Evolutionary conservation across 1,139 yeast genomes (phyloP).

Genomic region (Spathaspora jeffriesii): DNA sequence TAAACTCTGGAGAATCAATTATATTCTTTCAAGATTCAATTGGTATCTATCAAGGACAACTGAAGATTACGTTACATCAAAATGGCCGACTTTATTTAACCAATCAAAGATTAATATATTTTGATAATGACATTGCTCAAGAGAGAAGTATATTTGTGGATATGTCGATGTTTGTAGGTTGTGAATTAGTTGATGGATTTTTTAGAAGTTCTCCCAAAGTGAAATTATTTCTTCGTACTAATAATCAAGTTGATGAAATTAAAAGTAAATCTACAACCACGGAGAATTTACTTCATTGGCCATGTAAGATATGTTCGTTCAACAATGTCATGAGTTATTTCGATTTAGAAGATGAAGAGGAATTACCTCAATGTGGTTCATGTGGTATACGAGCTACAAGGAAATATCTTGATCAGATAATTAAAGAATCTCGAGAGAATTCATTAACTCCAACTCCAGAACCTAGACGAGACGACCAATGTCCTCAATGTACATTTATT

Average conservation of each 20-base stretch:
- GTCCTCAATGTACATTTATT: slow-evolving; percentile 82
- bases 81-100: slow-evolving; percentile 81
- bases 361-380: slow-evolving; percentile 61
- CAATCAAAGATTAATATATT: slow-evolving; percentile 67
- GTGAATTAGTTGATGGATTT: slow-evolving; percentile 62
- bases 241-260: neutral
- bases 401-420: slow-evolving; percentile 12
- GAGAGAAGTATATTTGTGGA: slow-evolving; percentile 49
- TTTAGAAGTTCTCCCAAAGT: slow-evolving; percentile 81
- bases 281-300: slow-evolving; percentile 53
- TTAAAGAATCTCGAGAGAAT: slow-evolving; percentile 1
- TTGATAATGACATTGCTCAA: slow-evolving; percentile 51
- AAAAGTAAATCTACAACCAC: neutral
- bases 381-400: slow-evolving; percentile 64
- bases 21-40: slow-evolving; percentile 53
- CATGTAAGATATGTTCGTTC: slow-evolving; percentile 81
- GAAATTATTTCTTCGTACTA: slow-evolving; percentile 27
- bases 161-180: slow-evolving; percentile 42
- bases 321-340: slow-evolving; percentile 53
- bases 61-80: slow-evolving; percentile 64
- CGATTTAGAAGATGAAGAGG: slow-evolving; percentile 30
- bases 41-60: slow-evolving; percentile 73
- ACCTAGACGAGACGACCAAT: slow-evolving; percentile 45
- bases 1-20: slow-evolving; percentile 39
- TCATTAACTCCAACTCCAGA: slow-evolving; percentile 8